Evolutionary conservation across 768 basidiomycete species (phyloP), one percentile per base, ranked within the genome.

Genomic region (Leccinum rimulosum): DNA sequence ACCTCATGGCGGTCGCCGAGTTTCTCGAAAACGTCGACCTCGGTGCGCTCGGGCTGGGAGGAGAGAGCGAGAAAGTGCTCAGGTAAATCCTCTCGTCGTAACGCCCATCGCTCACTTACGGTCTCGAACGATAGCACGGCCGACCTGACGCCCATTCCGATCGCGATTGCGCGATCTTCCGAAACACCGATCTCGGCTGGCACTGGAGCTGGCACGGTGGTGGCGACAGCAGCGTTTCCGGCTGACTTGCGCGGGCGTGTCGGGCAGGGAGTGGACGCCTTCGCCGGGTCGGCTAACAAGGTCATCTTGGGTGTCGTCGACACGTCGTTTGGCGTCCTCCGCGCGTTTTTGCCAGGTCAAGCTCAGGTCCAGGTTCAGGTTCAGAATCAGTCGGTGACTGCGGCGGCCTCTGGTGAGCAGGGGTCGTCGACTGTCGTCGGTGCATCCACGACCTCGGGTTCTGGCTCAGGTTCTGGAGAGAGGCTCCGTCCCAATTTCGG

Each of bases 11-110:
- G 11, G 95, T 96, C 6, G 92, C 91, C 1, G 95, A 98, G 70
- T 99, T 98, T 71, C 78, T 98, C 54, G 94, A 96, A 75, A 92
- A 95, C 69, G 93, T 98, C 36, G 94, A 98, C 75, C 78, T 97
- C 57, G 87, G 82, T 8, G 83, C 80, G 1, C 75, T 91, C 19
- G 87, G 83, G 0, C 73, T 93, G 6, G 84, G 81, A 6, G 85
- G 81, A 6, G 85, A 87, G 54, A 81, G 80, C 35, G 83, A 84
- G 56, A 78, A 75, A 30, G 79, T 83, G 3, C 71, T 86, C 65
- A 88, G 85, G 88, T 88, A 54, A 27, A 77, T 50, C 3, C 12
- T 19, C 17, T 11, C 14, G 17, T 47, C 40, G 1, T 12, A 19
- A 6, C 25, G n/a, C 11, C 47, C 27, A 17, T 38, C 3, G 36